phyloP scores from a whole-genome alignment of 768 basidiomycete genomes.

The Tylopilus vinaceipallidus region DNA sequence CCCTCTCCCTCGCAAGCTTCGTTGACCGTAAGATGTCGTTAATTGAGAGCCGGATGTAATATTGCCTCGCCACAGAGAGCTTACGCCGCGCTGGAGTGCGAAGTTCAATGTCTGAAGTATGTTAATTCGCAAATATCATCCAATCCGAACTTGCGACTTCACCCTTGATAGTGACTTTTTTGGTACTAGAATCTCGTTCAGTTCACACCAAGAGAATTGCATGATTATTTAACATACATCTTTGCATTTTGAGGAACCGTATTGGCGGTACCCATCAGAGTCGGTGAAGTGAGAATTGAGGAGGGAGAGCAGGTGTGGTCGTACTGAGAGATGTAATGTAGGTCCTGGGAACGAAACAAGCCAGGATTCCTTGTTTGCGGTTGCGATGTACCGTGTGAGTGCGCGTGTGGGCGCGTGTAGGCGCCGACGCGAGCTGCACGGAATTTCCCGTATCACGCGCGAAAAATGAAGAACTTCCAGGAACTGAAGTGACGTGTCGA shows the following conservation, averaged over 20 bases:
- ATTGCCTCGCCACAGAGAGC: constrained; percentile 6
- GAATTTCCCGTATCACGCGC: constrained; percentile 3
- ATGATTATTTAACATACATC: constrained; percentile 2
- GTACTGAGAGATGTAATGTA: constrained; percentile 1
- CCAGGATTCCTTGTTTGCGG: constrained; percentile 11
- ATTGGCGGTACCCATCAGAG: constrained; percentile 1
- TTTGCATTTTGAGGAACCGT: not conserved
- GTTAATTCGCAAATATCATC: not conserved
- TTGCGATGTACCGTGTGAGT: constrained; percentile 11
- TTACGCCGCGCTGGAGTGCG: constrained; percentile 2
- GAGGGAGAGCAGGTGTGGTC: not conserved
- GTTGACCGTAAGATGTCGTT: constrained; percentile 13
- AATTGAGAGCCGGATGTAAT: constrained; percentile 11
- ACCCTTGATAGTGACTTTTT: constrained; percentile 15
- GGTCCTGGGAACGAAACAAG: constrained; percentile 7
- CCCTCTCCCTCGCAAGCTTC: constrained; percentile 11
- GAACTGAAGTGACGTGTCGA: too few species aligned
- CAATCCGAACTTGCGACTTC: not conserved
- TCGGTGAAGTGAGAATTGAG: not conserved
- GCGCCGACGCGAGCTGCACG: not conserved
- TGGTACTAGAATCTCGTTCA: constrained; percentile 6
- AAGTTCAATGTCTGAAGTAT: constrained; percentile 12
- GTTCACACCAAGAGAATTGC: not conserved
- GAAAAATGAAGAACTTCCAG: too few species aligned
- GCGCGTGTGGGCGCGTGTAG: constrained; percentile 23